These are phyloP conservation scores for Magnusiomyces tetraspermus DNA, from an alignment of 1,139 yeast species.

Conservation along the genomic window DNA sequence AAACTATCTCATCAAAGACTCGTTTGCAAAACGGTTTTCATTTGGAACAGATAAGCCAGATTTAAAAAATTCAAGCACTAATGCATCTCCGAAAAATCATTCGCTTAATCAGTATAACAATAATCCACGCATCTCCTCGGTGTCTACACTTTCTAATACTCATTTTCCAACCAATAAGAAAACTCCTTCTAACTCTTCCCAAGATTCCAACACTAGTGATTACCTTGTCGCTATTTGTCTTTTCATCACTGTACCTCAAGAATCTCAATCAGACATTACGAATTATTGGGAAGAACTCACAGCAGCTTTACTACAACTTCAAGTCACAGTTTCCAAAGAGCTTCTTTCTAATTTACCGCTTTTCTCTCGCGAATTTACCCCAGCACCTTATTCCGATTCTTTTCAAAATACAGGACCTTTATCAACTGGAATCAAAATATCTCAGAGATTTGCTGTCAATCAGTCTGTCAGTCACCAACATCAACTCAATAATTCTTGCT, in stretches of 20 bases:
- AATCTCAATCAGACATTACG: conserved; percentile 18
- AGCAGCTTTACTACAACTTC: conserved; percentile 22
- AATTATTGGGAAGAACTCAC: conserved; percentile 26
- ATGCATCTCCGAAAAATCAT: not conserved
- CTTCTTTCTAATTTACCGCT: conserved; percentile 16
- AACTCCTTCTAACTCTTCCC: not conserved
- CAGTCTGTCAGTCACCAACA: not conserved
- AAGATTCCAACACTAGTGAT: conserved; percentile 1
- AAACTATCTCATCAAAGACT: not conserved
- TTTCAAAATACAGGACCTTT: not conserved
- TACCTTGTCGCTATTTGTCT: conserved; percentile 21
- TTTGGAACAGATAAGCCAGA: not conserved
- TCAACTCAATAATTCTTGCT: not conserved
- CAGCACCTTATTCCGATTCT: not conserved
- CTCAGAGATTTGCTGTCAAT: not conserved
- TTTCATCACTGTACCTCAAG: conserved; percentile 17
- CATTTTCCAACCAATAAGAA: too few relatives aligned
- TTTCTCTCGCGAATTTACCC: conserved; percentile 1
- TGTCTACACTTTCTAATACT: not conserved
- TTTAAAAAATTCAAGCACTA: not conserved
- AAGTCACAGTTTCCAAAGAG: conserved; percentile 14
- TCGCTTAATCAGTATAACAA: not conserved
- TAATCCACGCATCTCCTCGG: not conserved
- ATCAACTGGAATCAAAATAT: too few relatives aligned
- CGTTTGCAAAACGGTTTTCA: not conserved